Conservation (phyloP, 2,329 filamentous ascomycete species). For the Elsinoe ampelina region DNA sequence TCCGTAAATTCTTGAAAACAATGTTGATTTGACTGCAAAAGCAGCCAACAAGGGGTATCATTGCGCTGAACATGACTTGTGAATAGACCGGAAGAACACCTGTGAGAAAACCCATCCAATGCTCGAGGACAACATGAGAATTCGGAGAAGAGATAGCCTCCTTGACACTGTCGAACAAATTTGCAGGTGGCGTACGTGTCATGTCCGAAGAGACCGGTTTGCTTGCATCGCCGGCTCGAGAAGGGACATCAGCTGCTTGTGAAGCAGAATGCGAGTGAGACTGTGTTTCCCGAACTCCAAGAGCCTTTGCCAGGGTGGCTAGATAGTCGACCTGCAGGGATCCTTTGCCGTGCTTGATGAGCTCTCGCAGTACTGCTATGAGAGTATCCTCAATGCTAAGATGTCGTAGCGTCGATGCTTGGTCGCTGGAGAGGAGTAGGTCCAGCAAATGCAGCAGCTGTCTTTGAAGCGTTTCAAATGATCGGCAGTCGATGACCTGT, state of each 20-base stretch:
- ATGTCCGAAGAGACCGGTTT: constrained; percentile 19
- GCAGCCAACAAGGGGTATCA: constrained; percentile 85
- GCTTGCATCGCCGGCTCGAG: not conserved
- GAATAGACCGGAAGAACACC: constrained; percentile 78
- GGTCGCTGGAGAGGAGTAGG: constrained; percentile 19
- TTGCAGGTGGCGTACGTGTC: constrained; percentile 46
- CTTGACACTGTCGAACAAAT: constrained; percentile 75
- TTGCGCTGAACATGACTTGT: constrained; percentile 75
- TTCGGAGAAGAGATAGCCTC: constrained; percentile 66
- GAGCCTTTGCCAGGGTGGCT: constrained; percentile 12
- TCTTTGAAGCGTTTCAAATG: constrained; percentile 16
- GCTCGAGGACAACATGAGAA: constrained; percentile 72
- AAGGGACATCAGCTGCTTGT: not conserved
- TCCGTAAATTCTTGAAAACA: constrained; percentile 63
- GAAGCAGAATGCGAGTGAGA: not conserved
- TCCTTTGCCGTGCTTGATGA: constrained; percentile 18
- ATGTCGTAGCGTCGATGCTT: constrained; percentile 16
- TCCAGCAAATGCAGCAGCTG: constrained; percentile 18
- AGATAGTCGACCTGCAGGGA: constrained; percentile 20
- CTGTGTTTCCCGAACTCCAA: constrained; percentile 4
- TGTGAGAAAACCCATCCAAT: constrained; percentile 79
- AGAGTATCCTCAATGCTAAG: constrained; percentile 22
- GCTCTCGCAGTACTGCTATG: constrained; percentile 19
- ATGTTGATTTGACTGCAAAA: constrained; percentile 68
- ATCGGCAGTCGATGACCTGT: not conserved